Evolutionary conservation across 345 rosid genomes (phyloP), one percentile per base, ranked within the genome.

Genomic region (Turritis glabra): DNA sequence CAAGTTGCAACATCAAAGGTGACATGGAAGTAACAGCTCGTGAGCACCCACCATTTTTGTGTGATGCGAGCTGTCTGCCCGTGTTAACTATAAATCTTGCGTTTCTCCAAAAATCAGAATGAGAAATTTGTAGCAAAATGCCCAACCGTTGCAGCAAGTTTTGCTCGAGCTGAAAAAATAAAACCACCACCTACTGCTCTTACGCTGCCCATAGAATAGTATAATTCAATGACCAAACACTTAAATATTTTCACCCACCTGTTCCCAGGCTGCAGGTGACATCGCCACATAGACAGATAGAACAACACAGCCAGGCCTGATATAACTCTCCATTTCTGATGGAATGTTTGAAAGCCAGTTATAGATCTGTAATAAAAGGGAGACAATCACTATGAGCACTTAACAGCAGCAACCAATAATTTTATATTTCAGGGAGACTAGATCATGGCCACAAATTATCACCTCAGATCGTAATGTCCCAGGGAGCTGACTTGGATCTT

Each of bases 241-340:
- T 25, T n/a, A 1, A 19, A 32, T 21, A 38, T 35, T 68, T 72
- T 48, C 18, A 86, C 95, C 90, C 81, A 93, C 98, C 52, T 81
- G 88, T 54, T 86, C 90, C 98, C 97, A 93, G 0, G 84, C 80
- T 43, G 82, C 57, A 64, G 82, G 77, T 61, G 90, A 46, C 97
- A 93, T 93, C 3, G 94, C 89, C 71, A 93, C 33, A 77, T 93
- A 93, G 47, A 93, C 63, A 11, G 98, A 84, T 41, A 93, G 83
- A 64, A 92, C 86, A 77, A 92, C 89, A 73, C 98, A 92, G 48
- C 98, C 98, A 59, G 97, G 97, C 80, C 98, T 89, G 76, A 92
- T 90, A 84, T 89, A 90, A 82, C 98, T 90, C 83, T 92, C 98
- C 98, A 92, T 90, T 64, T 92, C 98, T 44, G 90, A 84, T 43